Evolutionary conservation across 345 rosid species (phyloP), one percentile per base, ranked within the genome.

Genomic region (Microcos paniculata): DNA sequence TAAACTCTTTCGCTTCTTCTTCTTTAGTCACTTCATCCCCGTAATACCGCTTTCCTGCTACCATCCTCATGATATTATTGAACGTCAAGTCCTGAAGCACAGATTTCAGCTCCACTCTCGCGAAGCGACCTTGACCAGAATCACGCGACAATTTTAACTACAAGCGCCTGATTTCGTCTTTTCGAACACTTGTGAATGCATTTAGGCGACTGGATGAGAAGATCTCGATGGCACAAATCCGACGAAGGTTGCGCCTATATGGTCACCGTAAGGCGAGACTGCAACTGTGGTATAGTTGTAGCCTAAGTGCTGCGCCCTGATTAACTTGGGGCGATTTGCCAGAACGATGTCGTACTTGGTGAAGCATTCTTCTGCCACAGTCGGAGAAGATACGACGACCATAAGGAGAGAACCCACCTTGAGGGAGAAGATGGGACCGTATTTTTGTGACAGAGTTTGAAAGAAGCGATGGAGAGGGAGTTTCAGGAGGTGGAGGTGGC

Each of bases 11-110:
- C 6, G 52, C 52, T 15, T 48, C 52, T 14, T 0, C 52, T 14
- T 48, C 52, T 13, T 48, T 48, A 3, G 52, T 48, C 19, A 48
- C 52, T 48, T 8, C 11, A 3, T 82, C 80, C 1, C 85, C 85
- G 58, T 77, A 71, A 53, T 80, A 83, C 65, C 85, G 46, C 78
- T 83, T 77, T 28, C 85, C 85, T 7, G 81, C 81, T 57, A 83
- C 77, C 83, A 83, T 83, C 68, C 85, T 80, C 83, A 83, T 83
- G 35, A 83, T 83, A 77, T 77, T 83, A 73, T 83, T 83, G 62
- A 83, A 83, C 24, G 81, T 80, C 15, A 83, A 77, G 53, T 77
- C 85, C 43, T 23, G 19, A 8, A 83, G 62, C 83, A 77, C 70
- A 33, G 85, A 80, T 65, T 74, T 83, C 57, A 83, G 42, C 58